Conservation (phyloP, 2,329 filamentous ascomycete species). For the Amauroascus verrucosus region DNA sequence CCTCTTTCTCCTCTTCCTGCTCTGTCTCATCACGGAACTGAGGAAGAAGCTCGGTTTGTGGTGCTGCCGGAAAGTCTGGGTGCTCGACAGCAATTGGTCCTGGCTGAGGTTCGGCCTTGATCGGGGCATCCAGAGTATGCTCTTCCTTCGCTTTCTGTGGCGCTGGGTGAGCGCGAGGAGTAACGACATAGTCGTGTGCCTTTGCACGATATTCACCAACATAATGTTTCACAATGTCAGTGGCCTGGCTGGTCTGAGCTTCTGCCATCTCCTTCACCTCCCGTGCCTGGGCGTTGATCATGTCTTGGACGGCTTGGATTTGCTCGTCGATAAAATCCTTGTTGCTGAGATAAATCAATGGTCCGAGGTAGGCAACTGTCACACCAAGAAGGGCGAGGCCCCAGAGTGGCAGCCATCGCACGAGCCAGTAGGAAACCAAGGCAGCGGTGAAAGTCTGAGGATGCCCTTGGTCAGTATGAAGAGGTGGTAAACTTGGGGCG, state of each 20-base stretch:
- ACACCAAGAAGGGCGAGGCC: slow-evolving; percentile 50
- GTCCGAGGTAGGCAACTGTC: slow-evolving; percentile 48
- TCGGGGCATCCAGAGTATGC: background rate
- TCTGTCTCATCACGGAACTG: slow-evolving; percentile 4
- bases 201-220: slow-evolving; percentile 51
- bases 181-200: slow-evolving; percentile 47
- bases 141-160: slow-evolving; percentile 18
- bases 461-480: slow-evolving; percentile 19
- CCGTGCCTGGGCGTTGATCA: slow-evolving; percentile 48
- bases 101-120: slow-evolving; percentile 24
- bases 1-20: background rate
- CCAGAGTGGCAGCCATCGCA: slow-evolving; percentile 57
- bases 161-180: slow-evolving; percentile 18
- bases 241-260: slow-evolving; percentile 49
- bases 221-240: slow-evolving; percentile 48
- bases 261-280: slow-evolving; percentile 52
- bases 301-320: slow-evolving; percentile 43
- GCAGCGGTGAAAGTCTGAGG: slow-evolving; percentile 49
- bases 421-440: slow-evolving; percentile 53
- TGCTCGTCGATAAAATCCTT: slow-evolving; percentile 54
- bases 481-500: too few relatives aligned
- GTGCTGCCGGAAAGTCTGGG: slow-evolving; percentile 37
- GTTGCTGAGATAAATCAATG: slow-evolving; percentile 56
- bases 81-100: slow-evolving; percentile 25
- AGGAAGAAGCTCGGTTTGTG: slow-evolving; percentile 21